phyloP scores from a whole-genome alignment of 2,329 filamentous ascomycete species.

The Rutstroemia sp. region DNA sequence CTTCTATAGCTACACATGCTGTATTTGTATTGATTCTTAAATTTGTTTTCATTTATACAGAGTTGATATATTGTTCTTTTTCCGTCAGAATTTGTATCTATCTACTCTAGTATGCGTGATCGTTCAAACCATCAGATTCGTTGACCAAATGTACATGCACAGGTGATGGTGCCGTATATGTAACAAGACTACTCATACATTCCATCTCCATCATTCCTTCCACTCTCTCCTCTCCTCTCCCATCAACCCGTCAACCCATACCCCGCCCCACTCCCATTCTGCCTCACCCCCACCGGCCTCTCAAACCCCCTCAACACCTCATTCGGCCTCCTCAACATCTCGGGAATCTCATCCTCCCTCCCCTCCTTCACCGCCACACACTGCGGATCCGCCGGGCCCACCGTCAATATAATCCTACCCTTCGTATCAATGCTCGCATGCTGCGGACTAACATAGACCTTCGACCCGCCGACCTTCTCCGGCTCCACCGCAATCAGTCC shows the following conservation, averaged over 20 bases:
- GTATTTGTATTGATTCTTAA: too few species aligned
- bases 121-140: too few species aligned
- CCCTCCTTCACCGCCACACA: slow-evolving; percentile 25
- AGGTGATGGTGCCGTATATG: not conserved
- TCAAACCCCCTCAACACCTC: not conserved
- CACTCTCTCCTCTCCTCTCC: not conserved
- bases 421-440: slow-evolving; percentile 25
- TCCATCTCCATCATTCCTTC: not conserved
- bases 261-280: not conserved
- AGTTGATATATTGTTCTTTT: too few species aligned
- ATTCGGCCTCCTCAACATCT: not conserved
- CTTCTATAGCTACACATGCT: too few species aligned
- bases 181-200: slow-evolving; percentile 3
- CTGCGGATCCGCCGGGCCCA: slow-evolving; percentile 20
- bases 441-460: slow-evolving; percentile 24
- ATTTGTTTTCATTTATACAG: too few species aligned
- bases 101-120: too few species aligned
- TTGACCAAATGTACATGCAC: too few species aligned
- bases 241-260: not conserved
- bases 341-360: slow-evolving; percentile 17
- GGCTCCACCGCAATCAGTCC: slow-evolving; percentile 24
- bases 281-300: not conserved
- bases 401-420: slow-evolving; percentile 22
- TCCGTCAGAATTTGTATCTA: too few species aligned
- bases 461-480: slow-evolving; percentile 26